Percentiles rank a stretch among this genome's conserved stretches.
These are phyloP conservation scores for Lentinus tigrinus DNA, from an alignment of 768 basidiomycete genomes.

Conservation along the genomic window DNA sequence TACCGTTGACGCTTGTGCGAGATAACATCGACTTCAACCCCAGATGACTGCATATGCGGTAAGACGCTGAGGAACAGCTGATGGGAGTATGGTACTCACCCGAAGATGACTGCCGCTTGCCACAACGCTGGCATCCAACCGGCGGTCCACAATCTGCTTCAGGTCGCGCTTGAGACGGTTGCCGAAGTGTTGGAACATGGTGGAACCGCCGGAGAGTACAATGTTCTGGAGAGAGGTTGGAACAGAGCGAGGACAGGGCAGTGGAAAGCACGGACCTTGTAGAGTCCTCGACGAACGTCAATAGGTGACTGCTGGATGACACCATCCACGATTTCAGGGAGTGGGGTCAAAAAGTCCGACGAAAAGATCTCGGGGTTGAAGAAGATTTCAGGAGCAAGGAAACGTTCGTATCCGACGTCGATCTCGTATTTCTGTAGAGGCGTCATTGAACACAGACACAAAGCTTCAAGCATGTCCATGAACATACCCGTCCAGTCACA, in stretches of 20 bases:
- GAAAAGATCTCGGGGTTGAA: conserved; percentile 99
- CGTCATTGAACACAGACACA: background rate
- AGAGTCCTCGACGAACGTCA: conserved; percentile 93
- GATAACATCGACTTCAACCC: conserved; percentile 97
- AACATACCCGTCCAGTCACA: conserved; percentile 82
- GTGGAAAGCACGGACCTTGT: conserved; percentile 63
- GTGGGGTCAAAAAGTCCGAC: conserved; percentile 94
- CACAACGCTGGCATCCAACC: conserved; percentile 74
- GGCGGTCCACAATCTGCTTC: conserved; percentile 88
- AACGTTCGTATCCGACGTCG: conserved; percentile 97
- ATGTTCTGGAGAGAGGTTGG: conserved; percentile 65
- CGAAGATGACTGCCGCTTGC: conserved; percentile 74
- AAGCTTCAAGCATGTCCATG: background rate
- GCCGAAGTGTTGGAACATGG: conserved; percentile 99
- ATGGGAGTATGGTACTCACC: conserved; percentile 41
- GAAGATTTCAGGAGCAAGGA: conserved; percentile 98
- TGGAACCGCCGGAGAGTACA: conserved; percentile 94
- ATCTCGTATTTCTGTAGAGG: conserved; percentile 76
- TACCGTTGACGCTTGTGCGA: conserved; percentile 96
- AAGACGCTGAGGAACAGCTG: background rate
- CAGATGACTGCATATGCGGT: conserved; percentile 66
- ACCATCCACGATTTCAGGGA: conserved; percentile 93
- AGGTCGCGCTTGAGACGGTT: conserved; percentile 93
- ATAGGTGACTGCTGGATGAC: conserved; percentile 97
- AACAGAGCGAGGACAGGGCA: background rate